These are phyloP conservation scores for Penicillium sp. DNA, from an alignment of 2,329 filamentous ascomycete genomes.

Conservation along the genomic window DNA sequence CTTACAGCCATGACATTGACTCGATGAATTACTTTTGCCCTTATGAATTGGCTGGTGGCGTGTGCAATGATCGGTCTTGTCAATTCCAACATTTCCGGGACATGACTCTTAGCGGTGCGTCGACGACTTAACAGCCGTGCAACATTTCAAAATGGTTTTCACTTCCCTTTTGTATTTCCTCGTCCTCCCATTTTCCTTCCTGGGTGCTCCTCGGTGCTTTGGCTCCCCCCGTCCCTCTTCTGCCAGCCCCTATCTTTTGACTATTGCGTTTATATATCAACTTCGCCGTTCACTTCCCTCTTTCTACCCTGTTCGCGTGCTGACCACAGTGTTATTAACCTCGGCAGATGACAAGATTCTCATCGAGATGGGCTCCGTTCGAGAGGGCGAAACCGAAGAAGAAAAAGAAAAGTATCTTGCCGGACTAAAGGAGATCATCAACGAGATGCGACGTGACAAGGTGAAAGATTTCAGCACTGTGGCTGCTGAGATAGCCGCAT, in stretches of 20 bases:
- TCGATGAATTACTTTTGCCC: constrained; percentile 72
- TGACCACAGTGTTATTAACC: constrained; percentile 44
- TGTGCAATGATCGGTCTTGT: constrained; percentile 75
- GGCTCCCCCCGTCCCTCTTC: constrained; percentile 5
- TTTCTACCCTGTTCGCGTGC: constrained; percentile 33
- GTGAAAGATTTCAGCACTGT: constrained; percentile 53
- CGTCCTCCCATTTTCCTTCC: constrained; percentile 1
- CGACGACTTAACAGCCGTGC: constrained; percentile 34
- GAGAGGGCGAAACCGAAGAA: constrained; percentile 47
- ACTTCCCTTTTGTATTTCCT: constrained; percentile 18
- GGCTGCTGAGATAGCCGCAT: constrained; percentile 50
- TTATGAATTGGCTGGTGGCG: constrained; percentile 67
- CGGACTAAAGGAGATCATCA: constrained; percentile 51
- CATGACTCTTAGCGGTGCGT: constrained; percentile 75
- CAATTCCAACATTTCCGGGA: constrained; percentile 76
- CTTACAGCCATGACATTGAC: constrained; percentile 90
- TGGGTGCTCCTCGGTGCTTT: not conserved
- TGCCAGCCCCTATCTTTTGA: constrained; percentile 8
- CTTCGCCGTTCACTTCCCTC: constrained; percentile 16
- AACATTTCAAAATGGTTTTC: constrained; percentile 22
- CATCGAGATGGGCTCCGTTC: constrained; percentile 49
- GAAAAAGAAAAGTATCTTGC: constrained; percentile 46
- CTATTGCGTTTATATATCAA: not conserved
- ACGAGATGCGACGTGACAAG: constrained; percentile 50
- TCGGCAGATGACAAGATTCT: constrained; percentile 53